phyloP scores from a whole-genome alignment of 495 filamentous ascomycete species.

The Pyronema omphalodes region DNA sequence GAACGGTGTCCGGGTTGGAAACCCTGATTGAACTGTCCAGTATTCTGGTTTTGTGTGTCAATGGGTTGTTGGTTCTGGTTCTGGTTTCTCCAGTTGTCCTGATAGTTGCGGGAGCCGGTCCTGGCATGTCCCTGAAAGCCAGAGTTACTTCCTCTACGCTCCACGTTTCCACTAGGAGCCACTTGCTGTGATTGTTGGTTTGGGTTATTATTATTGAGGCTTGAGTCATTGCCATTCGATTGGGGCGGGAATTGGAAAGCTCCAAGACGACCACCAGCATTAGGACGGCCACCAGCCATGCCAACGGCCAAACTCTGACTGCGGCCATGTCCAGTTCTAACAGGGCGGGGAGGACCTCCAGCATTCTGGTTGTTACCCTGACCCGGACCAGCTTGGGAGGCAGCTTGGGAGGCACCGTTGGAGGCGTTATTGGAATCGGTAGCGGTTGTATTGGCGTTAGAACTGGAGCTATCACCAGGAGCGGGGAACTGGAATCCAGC shows the following conservation, averaged over 20 bases:
- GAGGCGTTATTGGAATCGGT: conserved; percentile 25
- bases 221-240: conserved; percentile 34
- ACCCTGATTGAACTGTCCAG: conserved; percentile 40
- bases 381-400: neutral
- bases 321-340: conserved; percentile 35
- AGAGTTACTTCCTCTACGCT: conserved; percentile 24
- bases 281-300: conserved; percentile 35
- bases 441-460: conserved; percentile 28
- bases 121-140: conserved; percentile 47
- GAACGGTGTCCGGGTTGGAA: conserved; percentile 89
- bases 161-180: conserved; percentile 32
- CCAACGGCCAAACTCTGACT: conserved; percentile 45
- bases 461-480: conserved; percentile 28
- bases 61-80: conserved; percentile 37
- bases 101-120: conserved; percentile 77
- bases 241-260: conserved; percentile 51
- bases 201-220: conserved; percentile 30
- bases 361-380: conserved; percentile 1
- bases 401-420: conserved; percentile 16
- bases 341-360: conserved; percentile 10
- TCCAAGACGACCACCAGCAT: conserved; percentile 39
- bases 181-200: conserved; percentile 25
- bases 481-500: conserved; percentile 71
- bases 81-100: conserved; percentile 92
- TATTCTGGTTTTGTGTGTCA: conserved; percentile 32